Conservation (phyloP, 169 alveolate species). For the Plasmodium vinckei region DNA sequence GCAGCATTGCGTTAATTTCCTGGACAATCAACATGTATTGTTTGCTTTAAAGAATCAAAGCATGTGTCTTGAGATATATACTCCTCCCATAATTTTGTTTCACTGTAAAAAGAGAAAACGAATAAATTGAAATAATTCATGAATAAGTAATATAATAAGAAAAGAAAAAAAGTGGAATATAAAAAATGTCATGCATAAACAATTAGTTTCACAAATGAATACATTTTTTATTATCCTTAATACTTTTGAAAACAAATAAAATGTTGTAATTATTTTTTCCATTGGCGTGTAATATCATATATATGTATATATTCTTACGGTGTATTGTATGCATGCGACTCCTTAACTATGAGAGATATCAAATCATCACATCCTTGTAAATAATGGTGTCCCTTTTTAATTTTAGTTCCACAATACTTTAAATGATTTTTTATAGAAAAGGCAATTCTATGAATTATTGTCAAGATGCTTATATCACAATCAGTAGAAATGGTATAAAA, state of each 20-base stretch:
- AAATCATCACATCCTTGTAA: slow-evolving; percentile 24
- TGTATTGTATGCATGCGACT: slow-evolving; percentile 24
- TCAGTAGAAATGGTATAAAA: slow-evolving; percentile 47
- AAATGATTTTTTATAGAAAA: slow-evolving; percentile 47
- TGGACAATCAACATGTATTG: slow-evolving; percentile 43
- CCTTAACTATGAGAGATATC: slow-evolving; percentile 33
- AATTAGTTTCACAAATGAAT: not conserved
- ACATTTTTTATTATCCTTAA: too few species aligned
- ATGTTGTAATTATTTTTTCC: not conserved
- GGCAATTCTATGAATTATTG: slow-evolving; percentile 47
- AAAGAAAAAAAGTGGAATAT: not conserved
- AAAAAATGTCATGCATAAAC: not conserved
- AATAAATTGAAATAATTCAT: slow-evolving; percentile 4
- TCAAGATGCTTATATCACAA: slow-evolving; percentile 38
- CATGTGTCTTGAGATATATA: slow-evolving; percentile 25
- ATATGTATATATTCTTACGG: slow-evolving; percentile 32
- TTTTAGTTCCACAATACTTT: slow-evolving; percentile 32
- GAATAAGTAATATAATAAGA: not conserved
- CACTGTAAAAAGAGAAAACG: slow-evolving; percentile 17
- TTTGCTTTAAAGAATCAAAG: slow-evolving; percentile 40
- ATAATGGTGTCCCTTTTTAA: slow-evolving; percentile 44
- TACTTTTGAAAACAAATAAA: too few species aligned
- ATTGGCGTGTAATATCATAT: not conserved
- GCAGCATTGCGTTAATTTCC: slow-evolving; percentile 20
- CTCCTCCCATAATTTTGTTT: slow-evolving; percentile 70